These are phyloP conservation scores for Bipolaris sorokiniana DNA, from an alignment of 2,329 filamentous ascomycete species.

Conservation along the genomic window DNA sequence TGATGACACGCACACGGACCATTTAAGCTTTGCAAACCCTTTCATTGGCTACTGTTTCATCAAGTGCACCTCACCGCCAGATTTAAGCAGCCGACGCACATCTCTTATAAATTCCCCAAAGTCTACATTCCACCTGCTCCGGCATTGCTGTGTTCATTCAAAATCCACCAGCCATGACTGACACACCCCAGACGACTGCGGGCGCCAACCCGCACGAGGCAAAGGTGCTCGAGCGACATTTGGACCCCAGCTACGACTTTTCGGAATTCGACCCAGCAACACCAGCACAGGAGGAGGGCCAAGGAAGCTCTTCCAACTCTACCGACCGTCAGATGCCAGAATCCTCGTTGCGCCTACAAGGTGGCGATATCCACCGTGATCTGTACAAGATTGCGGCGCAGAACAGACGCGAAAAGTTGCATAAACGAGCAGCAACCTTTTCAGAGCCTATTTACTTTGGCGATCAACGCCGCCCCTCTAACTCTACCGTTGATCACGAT, in stretches of 20 bases:
- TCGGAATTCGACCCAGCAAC: conserved; percentile 51
- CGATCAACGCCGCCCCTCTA: conserved; percentile 19
- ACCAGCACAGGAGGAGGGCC: conserved; percentile 30
- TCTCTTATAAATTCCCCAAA: not conserved
- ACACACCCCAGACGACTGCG: conserved; percentile 36
- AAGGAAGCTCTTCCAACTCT: conserved; percentile 34
- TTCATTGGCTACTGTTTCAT: conserved; percentile 31
- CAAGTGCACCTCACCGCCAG: conserved; percentile 26
- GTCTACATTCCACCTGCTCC: not conserved
- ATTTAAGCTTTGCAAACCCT: conserved; percentile 31
- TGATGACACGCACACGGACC: conserved; percentile 43
- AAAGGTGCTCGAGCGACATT: conserved; percentile 50
- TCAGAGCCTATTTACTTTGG: conserved; percentile 57
- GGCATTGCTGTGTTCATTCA: not conserved
- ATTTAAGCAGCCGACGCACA: conserved; percentile 13
- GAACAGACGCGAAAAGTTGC: conserved; percentile 51
- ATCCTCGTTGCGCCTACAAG: conserved; percentile 74
- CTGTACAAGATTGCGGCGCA: conserved; percentile 75
- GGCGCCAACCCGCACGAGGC: conserved; percentile 41
- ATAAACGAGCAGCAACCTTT: conserved; percentile 70
- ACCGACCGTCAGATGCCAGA: conserved; percentile 49
- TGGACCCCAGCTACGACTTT: conserved; percentile 49
- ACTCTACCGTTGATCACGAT: conserved; percentile 41
- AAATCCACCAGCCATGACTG: conserved; percentile 30
- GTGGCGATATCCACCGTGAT: conserved; percentile 79